These are phyloP conservation scores for Rhododendron vialii DNA, from an alignment of 148 eudicot genomes.

Conservation along the genomic window DNA sequence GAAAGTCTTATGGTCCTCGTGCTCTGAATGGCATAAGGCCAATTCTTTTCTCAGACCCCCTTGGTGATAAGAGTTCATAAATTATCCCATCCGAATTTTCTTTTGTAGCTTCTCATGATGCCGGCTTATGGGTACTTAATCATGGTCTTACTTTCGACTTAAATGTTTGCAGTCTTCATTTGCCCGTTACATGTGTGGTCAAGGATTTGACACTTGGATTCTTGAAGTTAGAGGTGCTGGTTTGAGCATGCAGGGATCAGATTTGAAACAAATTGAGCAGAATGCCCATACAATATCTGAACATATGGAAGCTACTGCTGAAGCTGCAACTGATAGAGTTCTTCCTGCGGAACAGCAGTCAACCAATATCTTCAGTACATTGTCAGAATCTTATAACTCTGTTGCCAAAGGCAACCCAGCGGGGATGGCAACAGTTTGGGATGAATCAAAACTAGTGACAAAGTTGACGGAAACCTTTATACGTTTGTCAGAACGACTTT, in stretches of 20 bases:
- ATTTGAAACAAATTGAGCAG: constrained; percentile 53
- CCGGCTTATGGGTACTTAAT: not conserved
- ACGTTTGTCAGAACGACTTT: constrained; percentile 67
- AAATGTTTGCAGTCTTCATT: constrained; percentile 71
- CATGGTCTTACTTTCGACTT: not conserved
- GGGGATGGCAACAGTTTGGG: constrained; percentile 49
- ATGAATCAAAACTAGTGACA: constrained; percentile 68
- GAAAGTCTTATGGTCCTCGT: not conserved
- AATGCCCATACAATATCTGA: constrained; percentile 60
- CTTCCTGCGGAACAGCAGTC: constrained; percentile 23
- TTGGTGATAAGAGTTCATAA: not conserved
- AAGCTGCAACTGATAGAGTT: constrained; percentile 43
- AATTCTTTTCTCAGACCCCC: not conserved
- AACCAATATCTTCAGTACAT: constrained; percentile 20
- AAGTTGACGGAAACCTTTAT: constrained; percentile 75
- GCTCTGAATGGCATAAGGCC: not conserved
- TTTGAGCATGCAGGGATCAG: constrained; percentile 56
- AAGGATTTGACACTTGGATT: constrained; percentile 99
- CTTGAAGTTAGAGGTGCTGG: constrained; percentile 98
- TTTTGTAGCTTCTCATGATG: not conserved
- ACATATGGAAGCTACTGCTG: constrained; percentile 63
- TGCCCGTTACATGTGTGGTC: constrained; percentile 95
- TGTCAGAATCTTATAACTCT: constrained; percentile 31
- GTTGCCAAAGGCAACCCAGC: constrained; percentile 34
- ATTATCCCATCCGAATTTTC: not conserved